These are phyloP conservation scores for Acanthochlamys bracteata DNA, from an alignment of 106 monocot species.

Conservation along the genomic window DNA sequence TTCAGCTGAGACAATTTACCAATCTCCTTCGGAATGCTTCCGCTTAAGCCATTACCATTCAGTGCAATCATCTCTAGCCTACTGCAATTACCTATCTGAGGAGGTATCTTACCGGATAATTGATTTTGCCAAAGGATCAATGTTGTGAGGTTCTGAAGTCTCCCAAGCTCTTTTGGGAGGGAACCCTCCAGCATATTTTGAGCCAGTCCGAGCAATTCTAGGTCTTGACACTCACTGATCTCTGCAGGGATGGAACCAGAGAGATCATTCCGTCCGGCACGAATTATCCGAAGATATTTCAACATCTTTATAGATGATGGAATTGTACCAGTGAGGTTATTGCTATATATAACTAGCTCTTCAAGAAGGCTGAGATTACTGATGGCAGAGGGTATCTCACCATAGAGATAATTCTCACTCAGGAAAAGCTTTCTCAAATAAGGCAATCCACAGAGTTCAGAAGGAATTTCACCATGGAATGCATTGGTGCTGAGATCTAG, in stretches of 20 bases:
- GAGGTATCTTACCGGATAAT: slow-evolving; percentile 48
- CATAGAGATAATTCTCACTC: slow-evolving; percentile 63
- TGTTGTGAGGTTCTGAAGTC: slow-evolving; percentile 60
- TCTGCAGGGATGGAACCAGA: slow-evolving; percentile 60
- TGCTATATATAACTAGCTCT: slow-evolving; percentile 79
- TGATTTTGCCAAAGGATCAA: slow-evolving; percentile 67
- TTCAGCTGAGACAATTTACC: slow-evolving; percentile 41
- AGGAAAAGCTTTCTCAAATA: slow-evolving; percentile 48
- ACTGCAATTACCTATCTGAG: slow-evolving; percentile 53
- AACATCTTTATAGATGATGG: slow-evolving; percentile 47
- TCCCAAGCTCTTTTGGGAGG: slow-evolving; percentile 35
- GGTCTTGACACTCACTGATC: slow-evolving; percentile 38
- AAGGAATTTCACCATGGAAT: slow-evolving; percentile 51
- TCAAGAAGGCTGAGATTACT: slow-evolving; percentile 41
- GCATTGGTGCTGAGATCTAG: slow-evolving; percentile 72
- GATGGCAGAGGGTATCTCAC: slow-evolving; percentile 42
- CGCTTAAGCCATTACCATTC: slow-evolving; percentile 50
- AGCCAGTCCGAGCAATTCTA: slow-evolving; percentile 61
- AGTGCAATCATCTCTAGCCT: slow-evolving; percentile 53
- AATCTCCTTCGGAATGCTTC: slow-evolving; percentile 54
- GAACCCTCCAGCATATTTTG: slow-evolving; percentile 46
- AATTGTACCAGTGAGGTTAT: slow-evolving; percentile 65
- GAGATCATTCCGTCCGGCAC: slow-evolving; percentile 55
- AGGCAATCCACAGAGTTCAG: slow-evolving; percentile 24
- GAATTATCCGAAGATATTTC: slow-evolving; percentile 44